Base-by-base conservation (phyloP, 768 basidiomycete genomes). In the Tulasnella sp. region DNA sequence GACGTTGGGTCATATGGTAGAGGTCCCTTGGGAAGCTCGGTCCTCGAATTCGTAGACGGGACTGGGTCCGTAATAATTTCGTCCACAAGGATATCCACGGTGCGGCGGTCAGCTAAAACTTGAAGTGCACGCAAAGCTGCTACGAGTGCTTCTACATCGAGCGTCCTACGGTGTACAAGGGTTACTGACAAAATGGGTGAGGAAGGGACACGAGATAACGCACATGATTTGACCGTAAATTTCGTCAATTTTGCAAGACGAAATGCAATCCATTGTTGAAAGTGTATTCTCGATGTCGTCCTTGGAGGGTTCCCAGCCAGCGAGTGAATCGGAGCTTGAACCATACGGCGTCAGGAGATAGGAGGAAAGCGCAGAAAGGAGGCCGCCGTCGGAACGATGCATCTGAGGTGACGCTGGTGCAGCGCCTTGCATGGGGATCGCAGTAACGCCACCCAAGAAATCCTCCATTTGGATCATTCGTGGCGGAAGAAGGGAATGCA, bases 391-490 rank as follows among this genome's bases (percentile, higher is more conserved):
- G 31, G 85, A 81, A 21, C 87, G 81, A 27, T 84, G 82, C 39
- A 90, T 86, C 18, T 68, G 62, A 34, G 62, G 27, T 71, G 91
- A 87, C 68, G 90, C 85, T 73, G 90, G 89, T 39, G 90, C 88
- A 0, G 83, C 76, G 1, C 93, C 90, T 80, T 93, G 91, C 68
- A 99, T 88, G 36, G 98, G 97, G 82, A 99, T 99, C 87, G 92
- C 92, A 9, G 95, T 93, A 42, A 92, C 91, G 21, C 96, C 97
- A n/a, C 96, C 96, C 12, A 98, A 89, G 87, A 99, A 99, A 84
- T 99, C 98, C 84, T 98, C 97, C 94, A 98, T 97, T 84, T 97
- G 95, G 16, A 98, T 87, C 93, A 99, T 94, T 74, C 93, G 89
- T 14, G 88, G 91, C 0, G 98, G 98, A 24, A 99, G 87, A 36